Conservation (phyloP, 2,329 filamentous ascomycete species). For the Thielaviopsis musarum region DNA sequence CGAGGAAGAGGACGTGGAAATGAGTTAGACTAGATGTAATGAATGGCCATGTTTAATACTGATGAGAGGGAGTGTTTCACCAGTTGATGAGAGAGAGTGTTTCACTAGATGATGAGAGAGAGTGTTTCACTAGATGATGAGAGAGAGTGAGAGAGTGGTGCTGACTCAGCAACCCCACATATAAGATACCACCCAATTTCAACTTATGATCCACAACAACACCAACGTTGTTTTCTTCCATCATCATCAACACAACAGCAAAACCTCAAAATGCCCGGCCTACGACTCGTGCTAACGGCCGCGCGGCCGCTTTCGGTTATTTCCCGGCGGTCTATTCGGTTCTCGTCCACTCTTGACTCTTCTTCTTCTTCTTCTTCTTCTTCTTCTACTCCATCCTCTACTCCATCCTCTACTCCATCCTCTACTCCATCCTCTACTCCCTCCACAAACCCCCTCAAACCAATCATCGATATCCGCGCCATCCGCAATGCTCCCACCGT, state of each 20-base stretch:
- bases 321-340: too few species aligned
- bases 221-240: not conserved
- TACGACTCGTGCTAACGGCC: not conserved
- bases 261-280: not conserved
- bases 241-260: not conserved
- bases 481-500: slow-evolving; percentile 73
- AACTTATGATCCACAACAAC: not conserved
- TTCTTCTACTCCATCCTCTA: not conserved
- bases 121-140: not conserved
- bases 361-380: not conserved
- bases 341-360: too few species aligned
- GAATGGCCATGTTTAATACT: not conserved
- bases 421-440: slow-evolving; percentile 19
- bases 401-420: not conserved
- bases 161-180: not conserved
- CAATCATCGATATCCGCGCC: slow-evolving; percentile 68
- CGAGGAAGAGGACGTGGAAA: not conserved
- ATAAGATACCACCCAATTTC: not conserved
- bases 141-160: not conserved
- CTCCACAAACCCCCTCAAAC: slow-evolving; percentile 60
- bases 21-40: not conserved
- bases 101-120: not conserved
- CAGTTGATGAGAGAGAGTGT: not conserved
- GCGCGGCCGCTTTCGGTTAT: too few species aligned
- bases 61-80: too few species aligned